A percentile compares a stretch with the other conserved stretches of the same genome.
phyloP scores from a whole-genome alignment of 2,329 filamentous ascomycete genomes.

The Fusarium sp. region DNA sequence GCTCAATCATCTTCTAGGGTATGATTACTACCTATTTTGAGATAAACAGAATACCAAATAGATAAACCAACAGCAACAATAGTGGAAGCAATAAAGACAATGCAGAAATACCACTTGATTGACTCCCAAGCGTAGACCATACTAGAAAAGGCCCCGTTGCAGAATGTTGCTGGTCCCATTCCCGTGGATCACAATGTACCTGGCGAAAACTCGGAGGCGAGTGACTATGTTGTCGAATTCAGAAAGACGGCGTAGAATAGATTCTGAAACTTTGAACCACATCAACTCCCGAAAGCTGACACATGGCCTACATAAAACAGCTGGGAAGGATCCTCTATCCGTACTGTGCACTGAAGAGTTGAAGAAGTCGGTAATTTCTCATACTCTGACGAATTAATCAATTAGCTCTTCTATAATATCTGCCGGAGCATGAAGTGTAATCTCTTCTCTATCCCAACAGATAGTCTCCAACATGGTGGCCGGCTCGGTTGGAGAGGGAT shows the following conservation, averaged over 20 bases:
- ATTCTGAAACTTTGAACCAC: fast-evolving
- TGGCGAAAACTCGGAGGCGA: background rate
- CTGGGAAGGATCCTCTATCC: too few species aligned
- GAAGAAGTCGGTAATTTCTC: fast-evolving
- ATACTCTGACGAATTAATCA: fast-evolving
- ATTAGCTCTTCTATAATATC: fast-evolving
- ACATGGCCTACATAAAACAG: fast-evolving
- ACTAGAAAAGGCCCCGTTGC: fast-evolving
- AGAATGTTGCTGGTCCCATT: fast-evolving
- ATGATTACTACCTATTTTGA: background rate
- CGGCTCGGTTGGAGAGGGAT: background rate
- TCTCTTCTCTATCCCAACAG: fast-evolving
- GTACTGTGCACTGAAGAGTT: too few species aligned
- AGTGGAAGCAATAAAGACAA: background rate
- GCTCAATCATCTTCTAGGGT: too few species aligned
- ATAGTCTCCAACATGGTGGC: fast-evolving
- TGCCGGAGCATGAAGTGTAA: fast-evolving
- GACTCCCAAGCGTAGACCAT: fast-evolving
- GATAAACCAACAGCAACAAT: too few species aligned
- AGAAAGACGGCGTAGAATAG: fast-evolving
- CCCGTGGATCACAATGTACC: background rate
- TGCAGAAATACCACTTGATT: fast-evolving
- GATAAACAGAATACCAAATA: fast-evolving
- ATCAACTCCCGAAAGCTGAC: background rate
- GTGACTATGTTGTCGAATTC: fast-evolving